Percentiles rank a stretch among this genome's conserved stretches.
Conservation (phyloP, 495 filamentous ascomycete genomes). For the Cercophora samala region DNA sequence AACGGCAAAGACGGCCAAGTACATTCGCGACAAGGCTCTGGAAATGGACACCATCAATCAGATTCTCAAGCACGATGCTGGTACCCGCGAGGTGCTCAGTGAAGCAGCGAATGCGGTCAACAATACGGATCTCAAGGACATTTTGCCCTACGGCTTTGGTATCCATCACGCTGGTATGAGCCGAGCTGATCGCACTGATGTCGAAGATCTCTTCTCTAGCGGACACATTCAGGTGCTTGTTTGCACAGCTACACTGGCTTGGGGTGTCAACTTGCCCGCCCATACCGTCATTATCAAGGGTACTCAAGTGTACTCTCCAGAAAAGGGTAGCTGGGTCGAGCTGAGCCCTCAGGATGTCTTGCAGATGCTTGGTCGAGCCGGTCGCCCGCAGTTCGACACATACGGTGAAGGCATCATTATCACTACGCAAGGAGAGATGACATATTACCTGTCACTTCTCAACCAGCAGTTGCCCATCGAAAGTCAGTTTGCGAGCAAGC, state of each 20-base stretch:
- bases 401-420: slow-evolving; percentile 99
- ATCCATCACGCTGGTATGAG: slow-evolving; percentile 98
- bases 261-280: slow-evolving; percentile 93
- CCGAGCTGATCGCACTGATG: slow-evolving; percentile 85
- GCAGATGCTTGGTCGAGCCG: slow-evolving; percentile 97
- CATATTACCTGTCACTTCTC: slow-evolving; percentile 92
- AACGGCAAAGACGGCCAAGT: slow-evolving; percentile 94
- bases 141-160: slow-evolving; percentile 93
- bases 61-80: slow-evolving; percentile 89
- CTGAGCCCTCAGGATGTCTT: slow-evolving; percentile 95
- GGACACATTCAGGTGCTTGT: slow-evolving; percentile 92
- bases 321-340: slow-evolving; percentile 98
- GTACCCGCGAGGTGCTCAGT: slow-evolving; percentile 79
- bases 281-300: slow-evolving; percentile 98
- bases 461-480: slow-evolving; percentile 98
- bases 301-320: slow-evolving; percentile 95
- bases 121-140: slow-evolving; percentile 87
- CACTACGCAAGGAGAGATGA: slow-evolving; percentile 88
- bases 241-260: slow-evolving; percentile 92
- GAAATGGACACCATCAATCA: slow-evolving; percentile 96
- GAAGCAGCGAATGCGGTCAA: slow-evolving; percentile 79
- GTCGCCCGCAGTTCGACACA: slow-evolving; percentile 93
- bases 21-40: slow-evolving; percentile 90
- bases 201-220: slow-evolving; percentile 90
- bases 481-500: slow-evolving; percentile 86